Conservation (phyloP, 768 basidiomycete species). For the Hortiboletus campestris region DNA sequence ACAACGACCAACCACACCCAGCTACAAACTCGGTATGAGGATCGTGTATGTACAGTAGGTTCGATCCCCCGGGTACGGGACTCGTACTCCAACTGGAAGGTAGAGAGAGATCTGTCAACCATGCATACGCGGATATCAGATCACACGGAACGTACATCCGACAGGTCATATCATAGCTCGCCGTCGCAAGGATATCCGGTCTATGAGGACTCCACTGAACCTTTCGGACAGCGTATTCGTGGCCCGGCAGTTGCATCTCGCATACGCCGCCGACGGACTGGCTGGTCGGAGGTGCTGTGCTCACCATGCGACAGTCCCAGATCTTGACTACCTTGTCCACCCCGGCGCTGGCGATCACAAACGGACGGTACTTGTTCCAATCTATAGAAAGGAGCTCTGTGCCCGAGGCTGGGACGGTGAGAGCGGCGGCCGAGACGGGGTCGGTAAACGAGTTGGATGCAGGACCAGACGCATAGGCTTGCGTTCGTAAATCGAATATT, state of each 20-base stretch:
- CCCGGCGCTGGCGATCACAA: constrained; percentile 71
- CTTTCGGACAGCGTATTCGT: constrained; percentile 88
- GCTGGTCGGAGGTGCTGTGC: constrained; percentile 45
- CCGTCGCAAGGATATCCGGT: constrained; percentile 63
- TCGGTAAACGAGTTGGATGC: constrained; percentile 57
- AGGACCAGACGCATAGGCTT: constrained; percentile 54
- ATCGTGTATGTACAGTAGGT: constrained; percentile 72
- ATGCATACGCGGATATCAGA: background rate
- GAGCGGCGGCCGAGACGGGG: constrained; percentile 65
- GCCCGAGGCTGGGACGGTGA: constrained; percentile 75
- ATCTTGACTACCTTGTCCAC: constrained; percentile 75
- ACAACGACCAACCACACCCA: constrained; percentile 90
- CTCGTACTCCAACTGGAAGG: constrained; percentile 69
- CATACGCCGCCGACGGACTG: constrained; percentile 68
- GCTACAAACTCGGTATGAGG: constrained; percentile 94
- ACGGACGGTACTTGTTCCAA: constrained; percentile 91
- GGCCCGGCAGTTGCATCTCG: constrained; percentile 70
- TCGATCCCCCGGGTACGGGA: constrained; percentile 45
- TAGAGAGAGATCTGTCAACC: background rate
- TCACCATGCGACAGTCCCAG: constrained; percentile 89
- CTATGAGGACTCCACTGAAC: constrained; percentile 88
- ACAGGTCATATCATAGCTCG: constrained; percentile 95
- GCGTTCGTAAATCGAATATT: constrained; percentile 75
- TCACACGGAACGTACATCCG: constrained; percentile 62
- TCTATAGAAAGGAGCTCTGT: constrained; percentile 81